A percentile compares a stretch with the other conserved stretches of the same genome.
Evolutionary conservation across 2,329 filamentous ascomycete species (phyloP).

Genomic region (Pyrenophora seminiperda): DNA sequence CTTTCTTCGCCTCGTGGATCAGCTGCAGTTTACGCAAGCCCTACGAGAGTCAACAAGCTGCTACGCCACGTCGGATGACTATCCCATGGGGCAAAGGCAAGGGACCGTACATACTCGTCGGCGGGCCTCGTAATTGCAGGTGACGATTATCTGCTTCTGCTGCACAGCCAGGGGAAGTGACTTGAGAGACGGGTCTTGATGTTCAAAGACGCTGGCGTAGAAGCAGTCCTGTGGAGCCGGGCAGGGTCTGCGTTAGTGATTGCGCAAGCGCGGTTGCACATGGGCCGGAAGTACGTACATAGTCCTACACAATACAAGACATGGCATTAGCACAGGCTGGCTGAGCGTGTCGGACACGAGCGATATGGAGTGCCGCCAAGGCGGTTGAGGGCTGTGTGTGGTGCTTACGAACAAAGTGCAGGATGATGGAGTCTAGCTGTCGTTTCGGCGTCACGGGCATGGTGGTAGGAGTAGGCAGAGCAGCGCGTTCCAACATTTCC

Average conservation of each 20-base stretch:
- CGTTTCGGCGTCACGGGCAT: conserved; percentile 21
- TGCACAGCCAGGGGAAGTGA: conserved; percentile 79
- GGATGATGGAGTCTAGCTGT: conserved; percentile 63
- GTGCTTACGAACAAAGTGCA: conserved; percentile 71
- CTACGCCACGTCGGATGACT: conserved; percentile 1
- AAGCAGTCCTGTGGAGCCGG: conserved; percentile 72
- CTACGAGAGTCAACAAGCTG: conserved; percentile 24
- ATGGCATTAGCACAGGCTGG: conserved; percentile 31
- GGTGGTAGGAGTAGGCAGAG: too few relatives aligned
- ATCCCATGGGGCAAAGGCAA: conserved; percentile 6
- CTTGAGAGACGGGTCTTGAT: conserved; percentile 74
- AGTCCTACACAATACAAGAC: conserved; percentile 36
- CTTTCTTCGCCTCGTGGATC: conserved; percentile 76
- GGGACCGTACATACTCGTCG: conserved; percentile 55
- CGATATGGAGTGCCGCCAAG: conserved; percentile 10
- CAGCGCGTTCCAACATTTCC: not conserved
- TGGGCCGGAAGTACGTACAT: conserved; percentile 30
- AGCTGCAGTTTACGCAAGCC: conserved; percentile 81
- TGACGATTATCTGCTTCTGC: conserved; percentile 81
- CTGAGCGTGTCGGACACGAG: not conserved
- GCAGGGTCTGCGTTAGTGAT: conserved; percentile 5
- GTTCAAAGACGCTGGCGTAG: conserved; percentile 90
- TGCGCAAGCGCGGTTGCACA: conserved; percentile 14
- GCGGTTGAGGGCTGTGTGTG: conserved; percentile 25
- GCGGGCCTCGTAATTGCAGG: conserved; percentile 83